phyloP scores from a whole-genome alignment of 176 grass and related monocot genomes.

The Hsuehochloa calcarea region DNA sequence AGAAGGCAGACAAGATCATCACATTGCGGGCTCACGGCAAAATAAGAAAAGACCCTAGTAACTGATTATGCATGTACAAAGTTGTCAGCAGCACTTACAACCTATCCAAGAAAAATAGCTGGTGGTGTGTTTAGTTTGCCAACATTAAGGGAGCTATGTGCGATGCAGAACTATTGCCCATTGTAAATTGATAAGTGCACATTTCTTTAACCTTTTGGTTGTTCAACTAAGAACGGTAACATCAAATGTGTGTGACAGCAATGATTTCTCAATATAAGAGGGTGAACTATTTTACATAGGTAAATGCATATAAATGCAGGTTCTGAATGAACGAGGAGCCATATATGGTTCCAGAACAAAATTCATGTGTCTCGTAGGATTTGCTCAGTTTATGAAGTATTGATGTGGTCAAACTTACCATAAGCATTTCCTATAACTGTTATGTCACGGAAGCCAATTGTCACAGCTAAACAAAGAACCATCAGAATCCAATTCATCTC shows the following conservation, averaged over 20 bases:
- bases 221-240: not conserved
- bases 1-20: not conserved
- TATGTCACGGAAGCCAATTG: slow-evolving; percentile 55
- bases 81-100: not conserved
- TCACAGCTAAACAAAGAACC: slow-evolving; percentile 65
- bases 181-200: not conserved
- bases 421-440: slow-evolving; percentile 77
- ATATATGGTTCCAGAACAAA: slow-evolving; percentile 9
- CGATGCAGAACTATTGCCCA: not conserved
- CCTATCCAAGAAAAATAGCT: slow-evolving; percentile 1
- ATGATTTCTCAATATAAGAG: not conserved
- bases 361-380: not conserved
- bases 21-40: not conserved
- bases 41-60: not conserved
- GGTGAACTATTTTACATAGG: not conserved
- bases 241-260: not conserved
- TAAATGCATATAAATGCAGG: not conserved
- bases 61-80: not conserved
- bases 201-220: not conserved
- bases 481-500: slow-evolving; percentile 87
- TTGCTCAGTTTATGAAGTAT: not conserved
- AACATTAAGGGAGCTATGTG: not conserved
- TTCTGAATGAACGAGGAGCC: not conserved
- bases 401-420: slow-evolving; percentile 51
- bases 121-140: not conserved